Base-by-base conservation (phyloP, 768 basidiomycete genomes). In the Serendipita sp. region DNA sequence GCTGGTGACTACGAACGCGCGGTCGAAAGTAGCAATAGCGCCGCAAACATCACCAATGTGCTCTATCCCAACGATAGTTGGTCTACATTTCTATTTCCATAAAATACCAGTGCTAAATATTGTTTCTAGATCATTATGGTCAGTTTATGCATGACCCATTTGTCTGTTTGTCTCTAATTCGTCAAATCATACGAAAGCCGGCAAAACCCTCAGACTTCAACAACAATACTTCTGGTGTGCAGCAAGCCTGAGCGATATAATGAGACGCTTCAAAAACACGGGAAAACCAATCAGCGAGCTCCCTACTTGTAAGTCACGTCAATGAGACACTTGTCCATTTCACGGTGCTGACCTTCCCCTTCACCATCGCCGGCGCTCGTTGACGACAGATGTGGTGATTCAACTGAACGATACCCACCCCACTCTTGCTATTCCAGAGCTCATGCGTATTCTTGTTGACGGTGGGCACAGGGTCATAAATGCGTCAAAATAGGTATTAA, bases 361-460 rank as follows among this genome's bases (percentile, higher is more conserved):
- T 54, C 24, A 34, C 24, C n/a, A n/a, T 51, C n/a, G n/a, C 48
- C 30, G 48, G 5, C 5, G n/a, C 48, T 32, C n/a, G 30, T 8
- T 32, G 7, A n/a, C n/a, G 18, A n/a, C 66, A 91, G 89, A 82
- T 74, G 87, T 89, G 69, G 89, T 91, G 7, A 93, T 96, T 66
- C 95, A 99, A 73, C 82, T 95, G n/a, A 96, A 95, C 71, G 92
- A 93, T 85, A 96, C 94, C 2, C 95, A 97, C 74, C 94, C 94
- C 0, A 94, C 93, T 2, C 81, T 97, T 66, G 92, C 94, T 30
- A 91, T 98, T 70, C 89, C 89, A 18, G 96, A 99, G 74, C 78
- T 97, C 65, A 92, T 93, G 91, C 85, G 94, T 32, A 83, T 97
- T 68, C 79, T 78, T 24, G 71, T 70, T 8, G 56, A 60, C 56